These are phyloP conservation scores for Actinidia polygama DNA, from an alignment of 179 eudicot species.

Conservation along the genomic window DNA sequence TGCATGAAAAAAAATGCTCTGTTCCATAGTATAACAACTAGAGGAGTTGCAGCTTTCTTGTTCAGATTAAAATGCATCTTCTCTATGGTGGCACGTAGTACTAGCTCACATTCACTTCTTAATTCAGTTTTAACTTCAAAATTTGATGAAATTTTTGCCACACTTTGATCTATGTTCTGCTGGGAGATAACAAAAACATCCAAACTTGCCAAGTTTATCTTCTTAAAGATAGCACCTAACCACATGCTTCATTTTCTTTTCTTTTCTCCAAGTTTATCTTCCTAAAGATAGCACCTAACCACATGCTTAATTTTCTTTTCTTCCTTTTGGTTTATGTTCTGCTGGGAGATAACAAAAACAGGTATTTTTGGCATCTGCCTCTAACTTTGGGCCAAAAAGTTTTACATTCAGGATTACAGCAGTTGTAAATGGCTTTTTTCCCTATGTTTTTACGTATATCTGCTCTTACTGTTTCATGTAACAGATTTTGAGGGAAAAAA, in stretches of 20 bases:
- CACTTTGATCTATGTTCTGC: neutral
- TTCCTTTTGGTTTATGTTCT: too few relatives aligned
- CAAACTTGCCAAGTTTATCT: too few relatives aligned
- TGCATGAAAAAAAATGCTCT: neutral
- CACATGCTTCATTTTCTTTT: too few relatives aligned
- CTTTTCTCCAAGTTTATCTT: too few relatives aligned
- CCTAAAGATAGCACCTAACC: too few relatives aligned
- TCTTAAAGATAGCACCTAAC: too few relatives aligned
- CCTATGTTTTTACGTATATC: neutral
- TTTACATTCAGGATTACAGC: neutral
- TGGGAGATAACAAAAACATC: too few relatives aligned
- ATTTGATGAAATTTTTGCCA: neutral
- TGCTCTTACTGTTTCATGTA: conserved; percentile 3
- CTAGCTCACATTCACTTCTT: neutral
- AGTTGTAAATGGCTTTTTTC: neutral
- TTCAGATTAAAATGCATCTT: neutral
- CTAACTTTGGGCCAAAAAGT: neutral
- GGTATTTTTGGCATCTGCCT: neutral
- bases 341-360: neutral
- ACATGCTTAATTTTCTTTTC: too few relatives aligned
- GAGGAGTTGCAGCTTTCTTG: neutral
- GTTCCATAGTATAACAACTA: neutral
- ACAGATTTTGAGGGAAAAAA: conserved; percentile 25
- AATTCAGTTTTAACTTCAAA: neutral
- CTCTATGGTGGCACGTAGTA: neutral